These are phyloP conservation scores for Daldinia childiae DNA, from an alignment of 495 filamentous ascomycete genomes.

Conservation along the genomic window DNA sequence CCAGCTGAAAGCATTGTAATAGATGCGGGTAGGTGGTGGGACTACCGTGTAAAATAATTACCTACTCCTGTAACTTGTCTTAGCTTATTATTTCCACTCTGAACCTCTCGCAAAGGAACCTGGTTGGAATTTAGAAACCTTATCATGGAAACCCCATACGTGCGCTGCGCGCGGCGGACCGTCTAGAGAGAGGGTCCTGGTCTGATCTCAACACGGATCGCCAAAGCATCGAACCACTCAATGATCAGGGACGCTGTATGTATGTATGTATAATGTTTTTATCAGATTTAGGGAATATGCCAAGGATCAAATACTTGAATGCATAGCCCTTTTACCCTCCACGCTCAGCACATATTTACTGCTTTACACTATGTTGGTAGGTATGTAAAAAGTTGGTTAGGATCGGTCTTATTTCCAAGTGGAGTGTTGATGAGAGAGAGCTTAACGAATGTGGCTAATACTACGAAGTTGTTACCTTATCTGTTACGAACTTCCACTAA, in stretches of 20 bases:
- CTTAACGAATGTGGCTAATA: conserved; percentile 4
- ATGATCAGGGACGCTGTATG: neutral
- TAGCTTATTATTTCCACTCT: conserved; percentile 13
- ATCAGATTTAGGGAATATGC: neutral
- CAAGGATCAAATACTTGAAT: neutral
- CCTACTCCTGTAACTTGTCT: conserved; percentile 14
- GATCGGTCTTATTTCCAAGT: neutral
- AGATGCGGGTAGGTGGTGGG: neutral
- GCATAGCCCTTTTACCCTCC: neutral
- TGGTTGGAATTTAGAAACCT: conserved; percentile 21
- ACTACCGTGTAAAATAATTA: neutral
- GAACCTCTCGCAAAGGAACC: conserved; percentile 12
- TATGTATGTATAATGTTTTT: neutral
- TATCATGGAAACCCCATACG: conserved; percentile 34
- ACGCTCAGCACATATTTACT: neutral
- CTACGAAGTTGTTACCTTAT: conserved; percentile 22
- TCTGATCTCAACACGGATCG: conserved; percentile 27
- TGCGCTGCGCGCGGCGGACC: conserved; percentile 33
- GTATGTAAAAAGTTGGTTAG: neutral
- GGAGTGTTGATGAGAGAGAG: conserved; percentile 1
- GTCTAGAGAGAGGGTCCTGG: conserved; percentile 23
- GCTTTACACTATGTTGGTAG: neutral
- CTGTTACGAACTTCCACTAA: conserved; percentile 16
- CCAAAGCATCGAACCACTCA: conserved; percentile 20
- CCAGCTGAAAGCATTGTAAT: neutral